phyloP scores from a whole-genome alignment of 208 protist species.

The Wallacemonas sp. region DNA sequence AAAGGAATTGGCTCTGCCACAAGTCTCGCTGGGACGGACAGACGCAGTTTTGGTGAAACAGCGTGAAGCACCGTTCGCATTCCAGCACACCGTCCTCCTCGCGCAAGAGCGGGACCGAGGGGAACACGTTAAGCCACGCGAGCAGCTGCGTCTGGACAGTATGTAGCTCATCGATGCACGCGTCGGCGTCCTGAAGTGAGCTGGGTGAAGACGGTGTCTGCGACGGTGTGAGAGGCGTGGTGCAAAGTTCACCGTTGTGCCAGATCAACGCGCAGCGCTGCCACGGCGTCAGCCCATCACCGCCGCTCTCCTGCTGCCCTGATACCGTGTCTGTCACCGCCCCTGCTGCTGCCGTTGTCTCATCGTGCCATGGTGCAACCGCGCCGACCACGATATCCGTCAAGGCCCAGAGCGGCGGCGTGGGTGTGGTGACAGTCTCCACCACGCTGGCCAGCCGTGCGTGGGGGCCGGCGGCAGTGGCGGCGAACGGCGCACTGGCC shows the following conservation, averaged over 20 bases:
- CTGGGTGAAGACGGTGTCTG: neutral
- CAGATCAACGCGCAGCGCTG: slow-evolving; percentile 3
- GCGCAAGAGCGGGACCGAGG: slow-evolving; percentile 31
- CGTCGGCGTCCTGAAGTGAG: neutral
- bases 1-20: slow-evolving; percentile 48
- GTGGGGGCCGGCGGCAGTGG: too few species aligned
- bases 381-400: too few species aligned
- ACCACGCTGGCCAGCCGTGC: too few species aligned
- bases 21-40: slow-evolving; percentile 62
- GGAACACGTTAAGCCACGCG: slow-evolving; percentile 23
- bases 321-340: too few species aligned
- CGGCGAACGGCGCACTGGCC: too few species aligned
- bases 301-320: too few species aligned
- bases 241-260: neutral
- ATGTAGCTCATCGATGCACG: neutral
- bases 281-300: neutral
- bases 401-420: too few species aligned
- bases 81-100: slow-evolving; percentile 75
- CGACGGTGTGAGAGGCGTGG: neutral
- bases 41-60: slow-evolving; percentile 79
- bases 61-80: slow-evolving; percentile 64
- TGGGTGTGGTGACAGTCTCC: too few species aligned
- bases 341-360: too few species aligned
- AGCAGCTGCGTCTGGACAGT: slow-evolving; percentile 2
- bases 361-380: too few species aligned